Evolutionary conservation across 169 alveolate genomes (phyloP), one percentile per base, ranked within the genome.

Genomic region (Babesia divergens): DNA sequence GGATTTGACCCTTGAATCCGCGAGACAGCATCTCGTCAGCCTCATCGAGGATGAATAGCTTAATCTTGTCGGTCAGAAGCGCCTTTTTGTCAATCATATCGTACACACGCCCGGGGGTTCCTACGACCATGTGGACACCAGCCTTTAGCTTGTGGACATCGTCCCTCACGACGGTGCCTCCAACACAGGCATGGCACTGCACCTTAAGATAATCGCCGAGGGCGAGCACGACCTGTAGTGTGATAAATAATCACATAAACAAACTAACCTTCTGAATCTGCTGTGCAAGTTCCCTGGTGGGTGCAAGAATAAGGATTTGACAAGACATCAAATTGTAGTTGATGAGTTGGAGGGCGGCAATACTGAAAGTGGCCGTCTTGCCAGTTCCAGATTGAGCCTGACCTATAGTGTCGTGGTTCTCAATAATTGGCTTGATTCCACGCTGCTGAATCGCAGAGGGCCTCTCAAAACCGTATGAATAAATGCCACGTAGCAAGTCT

Each of bases 351-450:
- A 98, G 94, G 8, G 97, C 95, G 16, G 98, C 98, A 46, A 98
- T 94, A 31, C 97, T 96, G 89, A 97, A 98, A 29, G 99, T 95
- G 50, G 98, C 99, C 16, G 99, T 97, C 84, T 98, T 98, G 22
- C 99, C 99, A 38, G 99, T 98, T 43, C 99, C 99, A 40, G 99
- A 95, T 81, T 97, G 98, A 28, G 99, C 99, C 86, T 97, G 99
- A 24, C 99, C 99, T 53, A 97, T 97, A 13, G 99, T 97, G 83
- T 98, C 99, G 67, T 94, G 91, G 20, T 99, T 98, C 74, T 93
- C 96, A 55, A 98, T 92, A 29, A 97, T 92, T n/a, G 99, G 99
- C 47, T 95, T 97, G 80, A 97, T 97, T 55, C 98, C 99, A 38
- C 98, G 95, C 84, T 95, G 97, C 71, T 98, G 99, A 60, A 98